Evolutionary conservation across 192 early-diverging fungal species (phyloP).

Genomic region (Martensiomyces pterosporus): DNA sequence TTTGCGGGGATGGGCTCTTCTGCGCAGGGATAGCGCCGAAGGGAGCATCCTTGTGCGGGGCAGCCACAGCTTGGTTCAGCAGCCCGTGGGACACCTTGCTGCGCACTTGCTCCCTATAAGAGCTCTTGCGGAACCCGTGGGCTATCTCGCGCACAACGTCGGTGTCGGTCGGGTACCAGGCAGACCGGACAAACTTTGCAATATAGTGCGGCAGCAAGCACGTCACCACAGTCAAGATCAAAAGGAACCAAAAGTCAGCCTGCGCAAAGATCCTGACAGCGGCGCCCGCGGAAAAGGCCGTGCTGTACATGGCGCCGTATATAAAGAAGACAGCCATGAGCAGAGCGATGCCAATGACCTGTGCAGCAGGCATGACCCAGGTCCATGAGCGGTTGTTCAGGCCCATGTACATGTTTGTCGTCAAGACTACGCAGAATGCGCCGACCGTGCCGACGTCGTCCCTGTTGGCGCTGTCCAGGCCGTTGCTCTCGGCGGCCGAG

Average conservation of each 20-base stretch:
- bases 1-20: constrained; percentile 9
- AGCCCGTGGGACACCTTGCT: no score
- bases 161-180: constrained; percentile 73
- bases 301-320: constrained; percentile 61
- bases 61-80: no score
- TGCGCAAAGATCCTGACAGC: constrained; percentile 58
- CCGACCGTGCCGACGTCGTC: constrained; percentile 67
- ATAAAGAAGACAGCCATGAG: constrained; percentile 55
- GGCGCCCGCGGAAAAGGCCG: constrained; percentile 53
- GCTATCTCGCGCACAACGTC: constrained; percentile 82
- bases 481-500: constrained; percentile 48
- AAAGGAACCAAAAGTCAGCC: constrained; percentile 64
- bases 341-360: constrained; percentile 42
- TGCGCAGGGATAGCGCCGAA: constrained; percentile 43
- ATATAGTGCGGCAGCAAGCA: constrained; percentile 74
- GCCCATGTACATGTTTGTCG: constrained; percentile 75
- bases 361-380: constrained; percentile 57
- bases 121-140: constrained; percentile 28
- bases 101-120: not conserved
- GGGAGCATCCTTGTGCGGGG: constrained; percentile 41
- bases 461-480: constrained; percentile 53
- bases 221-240: constrained; percentile 55
- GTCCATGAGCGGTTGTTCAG: constrained; percentile 73
- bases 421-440: constrained; percentile 65
- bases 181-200: constrained; percentile 62